Evolutionary conservation across 768 basidiomycete genomes (phyloP).

Genomic region (Dendrothele bispora): DNA sequence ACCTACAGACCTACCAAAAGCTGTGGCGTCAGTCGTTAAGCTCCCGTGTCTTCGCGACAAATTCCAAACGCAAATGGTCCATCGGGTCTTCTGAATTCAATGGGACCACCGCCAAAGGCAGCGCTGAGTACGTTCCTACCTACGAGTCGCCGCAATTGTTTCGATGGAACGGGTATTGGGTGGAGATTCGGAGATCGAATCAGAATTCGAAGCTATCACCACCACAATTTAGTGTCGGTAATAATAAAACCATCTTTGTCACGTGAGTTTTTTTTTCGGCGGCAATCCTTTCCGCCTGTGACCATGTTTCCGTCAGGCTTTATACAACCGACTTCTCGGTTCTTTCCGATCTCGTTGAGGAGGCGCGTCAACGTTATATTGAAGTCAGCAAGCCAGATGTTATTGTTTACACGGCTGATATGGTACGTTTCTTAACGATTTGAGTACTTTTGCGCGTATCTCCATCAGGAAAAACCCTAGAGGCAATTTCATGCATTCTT

Average conservation of each 20-base stretch:
- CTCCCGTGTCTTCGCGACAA: constrained; percentile 38
- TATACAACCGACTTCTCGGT: constrained; percentile 44
- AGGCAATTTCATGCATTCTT: too few species aligned
- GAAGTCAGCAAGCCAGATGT: constrained; percentile 41
- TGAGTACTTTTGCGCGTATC: too few species aligned
- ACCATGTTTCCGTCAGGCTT: constrained; percentile 25
- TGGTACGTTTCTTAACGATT: too few species aligned
- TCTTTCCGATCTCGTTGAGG: constrained; percentile 41
- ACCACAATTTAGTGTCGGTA: too few species aligned
- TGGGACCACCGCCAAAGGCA: too few species aligned
- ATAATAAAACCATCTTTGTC: constrained; percentile 19
- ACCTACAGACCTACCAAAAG: constrained; percentile 37
- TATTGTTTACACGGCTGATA: constrained; percentile 35
- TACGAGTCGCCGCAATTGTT: constrained; percentile 42
- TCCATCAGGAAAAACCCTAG: too few species aligned
- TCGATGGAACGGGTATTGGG: constrained; percentile 44
- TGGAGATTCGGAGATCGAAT: constrained; percentile 30
- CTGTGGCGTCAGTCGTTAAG: constrained; percentile 40
- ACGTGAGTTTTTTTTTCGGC: constrained; percentile 29
- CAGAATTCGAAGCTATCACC: not conserved
- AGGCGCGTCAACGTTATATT: constrained; percentile 39
- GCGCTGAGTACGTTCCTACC: constrained; percentile 43
- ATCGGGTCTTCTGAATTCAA: too few species aligned
- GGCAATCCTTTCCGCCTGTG: not conserved
- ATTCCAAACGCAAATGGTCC: constrained; percentile 38